Base-by-base conservation (phyloP, 2,329 filamentous ascomycete species). In the Verticillium zaregamsianum region DNA sequence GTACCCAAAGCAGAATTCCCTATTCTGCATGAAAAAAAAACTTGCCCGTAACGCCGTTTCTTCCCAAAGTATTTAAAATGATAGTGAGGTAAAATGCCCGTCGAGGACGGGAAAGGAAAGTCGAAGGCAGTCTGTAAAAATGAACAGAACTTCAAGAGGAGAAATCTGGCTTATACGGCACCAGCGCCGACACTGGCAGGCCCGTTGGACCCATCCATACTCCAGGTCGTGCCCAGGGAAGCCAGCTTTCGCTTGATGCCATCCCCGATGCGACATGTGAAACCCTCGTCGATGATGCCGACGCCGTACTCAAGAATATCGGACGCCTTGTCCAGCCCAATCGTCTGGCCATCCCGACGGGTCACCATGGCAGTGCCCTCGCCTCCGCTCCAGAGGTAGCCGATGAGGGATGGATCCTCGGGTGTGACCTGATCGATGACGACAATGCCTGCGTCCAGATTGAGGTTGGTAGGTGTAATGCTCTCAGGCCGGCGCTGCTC, bases 171-270 rank as follows among this genome's bases (percentile, higher is more conserved):
- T 49, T n/a, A 49, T 3, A n/a, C 9, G 9, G 20, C n/a, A 12
- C n/a, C 20, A 28, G 63, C 55, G 33, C 59, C 39, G 4, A 49
- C 28, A 28, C 28, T 28, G 23, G 12, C 62, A 61, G 25, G 70
- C 60, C 14, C 7, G n/a, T 23, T 23, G 8, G 40, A n/a, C 7
- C 61, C 66, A 20, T 76, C 72, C 2, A 69, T 60, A n/a, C 66
- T 72, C 80, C 80, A 82, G 66, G 76, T 74, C 3, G 62, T 68
- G 1, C 70, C 69, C n/a, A 82, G 67, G 0, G 70, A 59, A 0
- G 73, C 62, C 5, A 82, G 71, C 70, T 82, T 58, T 37, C 79
- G 73, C 60, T 71, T 74, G 58, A 82, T 78, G 15, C 80, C 80
- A 52, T 81, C 79, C 20, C 75, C 72, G 12, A 82, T 70, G 3